These are phyloP conservation scores for Cyclanthera cordifolia DNA, from an alignment of 306 rosid genomes.

Conservation along the genomic window DNA sequence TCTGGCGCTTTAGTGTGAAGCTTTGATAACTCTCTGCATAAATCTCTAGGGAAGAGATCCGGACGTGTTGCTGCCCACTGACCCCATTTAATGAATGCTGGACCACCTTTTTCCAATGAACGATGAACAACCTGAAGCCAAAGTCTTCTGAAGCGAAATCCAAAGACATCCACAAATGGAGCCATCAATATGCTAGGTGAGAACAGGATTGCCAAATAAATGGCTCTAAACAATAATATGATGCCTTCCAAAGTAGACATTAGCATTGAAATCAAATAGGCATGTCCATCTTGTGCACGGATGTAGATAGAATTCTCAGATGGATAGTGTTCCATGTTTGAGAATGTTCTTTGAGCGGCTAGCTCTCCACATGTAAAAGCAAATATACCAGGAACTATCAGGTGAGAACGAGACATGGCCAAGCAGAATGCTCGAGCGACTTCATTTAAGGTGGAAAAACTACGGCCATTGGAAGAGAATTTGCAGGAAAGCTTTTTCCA, in stretches of 20 bases:
- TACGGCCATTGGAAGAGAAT: slow-evolving; percentile 29
- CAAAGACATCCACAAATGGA: slow-evolving; percentile 63
- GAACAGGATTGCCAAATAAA: slow-evolving; percentile 63
- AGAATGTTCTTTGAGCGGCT: slow-evolving; percentile 52
- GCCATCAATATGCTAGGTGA: slow-evolving; percentile 85
- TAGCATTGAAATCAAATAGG: slow-evolving; percentile 34
- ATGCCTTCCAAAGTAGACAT: slow-evolving; percentile 50
- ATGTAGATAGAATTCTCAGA: slow-evolving; percentile 44
- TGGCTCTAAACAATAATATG: slow-evolving; percentile 54
- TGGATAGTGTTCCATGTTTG: slow-evolving; percentile 35
- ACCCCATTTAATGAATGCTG: slow-evolving; percentile 98
- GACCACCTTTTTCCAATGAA: slow-evolving; percentile 80
- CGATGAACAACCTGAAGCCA: slow-evolving; percentile 81
- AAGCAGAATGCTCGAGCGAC: slow-evolving; percentile 81
- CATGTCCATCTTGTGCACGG: slow-evolving; percentile 77
- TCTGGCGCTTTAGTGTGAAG: slow-evolving; percentile 97
- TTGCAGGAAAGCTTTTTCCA: slow-evolving; percentile 55
- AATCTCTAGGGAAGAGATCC: slow-evolving; percentile 92
- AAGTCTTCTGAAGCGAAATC: slow-evolving; percentile 48
- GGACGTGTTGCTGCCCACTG: slow-evolving; percentile 99
- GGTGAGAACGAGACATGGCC: slow-evolving; percentile 59
- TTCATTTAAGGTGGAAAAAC: slow-evolving; percentile 44
- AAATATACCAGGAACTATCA: slow-evolving; percentile 72
- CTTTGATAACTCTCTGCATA: slow-evolving; percentile 65
- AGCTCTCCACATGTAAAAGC: slow-evolving; percentile 66